Percentiles rank a stretch among this genome's conserved stretches.
phyloP scores from a whole-genome alignment of 257 asterid species.

The Parsonsia alboflavescens region DNA sequence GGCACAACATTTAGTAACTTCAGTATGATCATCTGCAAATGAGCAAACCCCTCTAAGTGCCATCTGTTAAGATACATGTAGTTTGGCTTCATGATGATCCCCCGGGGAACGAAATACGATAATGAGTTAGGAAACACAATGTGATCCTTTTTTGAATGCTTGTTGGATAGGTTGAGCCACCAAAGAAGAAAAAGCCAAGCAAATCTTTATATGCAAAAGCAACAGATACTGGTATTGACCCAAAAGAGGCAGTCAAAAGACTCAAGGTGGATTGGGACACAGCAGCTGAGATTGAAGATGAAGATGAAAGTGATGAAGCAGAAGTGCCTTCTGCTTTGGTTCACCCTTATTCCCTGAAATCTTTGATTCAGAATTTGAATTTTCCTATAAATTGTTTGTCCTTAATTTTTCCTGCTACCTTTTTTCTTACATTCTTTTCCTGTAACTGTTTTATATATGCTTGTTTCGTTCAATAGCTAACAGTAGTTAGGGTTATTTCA shows the following conservation, averaged over 20 bases:
- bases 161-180: slow-evolving; percentile 48
- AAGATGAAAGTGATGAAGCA: slow-evolving; percentile 43
- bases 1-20: neutral
- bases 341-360: slow-evolving; percentile 26
- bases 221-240: slow-evolving; percentile 84
- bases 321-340: slow-evolving; percentile 86
- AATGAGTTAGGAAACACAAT: neutral
- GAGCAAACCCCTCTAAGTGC: neutral
- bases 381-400: neutral
- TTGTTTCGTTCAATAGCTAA: neutral
- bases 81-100: neutral
- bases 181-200: slow-evolving; percentile 43
- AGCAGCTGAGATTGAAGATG: slow-evolving; percentile 81
- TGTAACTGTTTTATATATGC: neutral
- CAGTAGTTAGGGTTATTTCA: no score
- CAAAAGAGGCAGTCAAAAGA: slow-evolving; percentile 79
- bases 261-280: slow-evolving; percentile 91
- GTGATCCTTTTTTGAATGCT: neutral
- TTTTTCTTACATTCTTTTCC: neutral
- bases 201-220: slow-evolving; percentile 77
- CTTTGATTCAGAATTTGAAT: neutral
- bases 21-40: neutral
- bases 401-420: neutral
- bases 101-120: neutral
- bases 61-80: neutral